These are phyloP conservation scores for Neurospora sp. DNA, from an alignment of 2,329 filamentous ascomycete genomes.

Conservation along the genomic window DNA sequence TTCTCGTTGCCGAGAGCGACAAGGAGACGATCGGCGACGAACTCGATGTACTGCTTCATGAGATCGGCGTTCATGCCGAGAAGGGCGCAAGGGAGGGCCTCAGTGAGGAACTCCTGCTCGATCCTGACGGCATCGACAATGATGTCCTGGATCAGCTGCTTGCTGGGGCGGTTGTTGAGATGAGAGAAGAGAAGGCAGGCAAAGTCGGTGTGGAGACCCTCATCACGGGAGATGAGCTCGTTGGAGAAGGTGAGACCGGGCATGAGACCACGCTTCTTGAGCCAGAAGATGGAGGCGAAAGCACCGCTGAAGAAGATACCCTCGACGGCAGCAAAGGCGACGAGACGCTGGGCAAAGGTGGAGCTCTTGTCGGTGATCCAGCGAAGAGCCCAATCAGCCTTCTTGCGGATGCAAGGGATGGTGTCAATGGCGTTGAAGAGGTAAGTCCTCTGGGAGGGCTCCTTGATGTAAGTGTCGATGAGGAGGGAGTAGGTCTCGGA, in stretches of 20 bases:
- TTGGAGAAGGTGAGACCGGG: conserved; percentile 98
- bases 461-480: conserved; percentile 99
- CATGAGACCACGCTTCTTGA: conserved; percentile 99
- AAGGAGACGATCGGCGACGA: conserved; percentile 91
- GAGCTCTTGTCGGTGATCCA: conserved; percentile 95
- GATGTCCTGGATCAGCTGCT: conserved; percentile 72
- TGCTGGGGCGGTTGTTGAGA: conserved; percentile 80
- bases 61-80: conserved; percentile 95
- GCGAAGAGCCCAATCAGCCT: conserved; percentile 92
- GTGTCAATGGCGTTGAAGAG: conserved; percentile 99
- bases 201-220: conserved; percentile 99
- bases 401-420: conserved; percentile 96
- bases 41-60: conserved; percentile 99
- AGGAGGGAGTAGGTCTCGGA: conserved; percentile 98
- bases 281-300: conserved; percentile 98
- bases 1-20: conserved; percentile 90
- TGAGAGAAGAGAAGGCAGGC: conserved; percentile 97
- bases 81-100: conserved; percentile 83
- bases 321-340: conserved; percentile 95
- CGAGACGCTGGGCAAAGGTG: conserved; percentile 87
- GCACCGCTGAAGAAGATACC: conserved; percentile 99
- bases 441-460: conserved; percentile 84
- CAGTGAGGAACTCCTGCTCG: conserved; percentile 95
- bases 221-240: conserved; percentile 98
- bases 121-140: conserved; percentile 91